phyloP scores from a whole-genome alignment of 768 basidiomycete genomes.

The Candolleomyces efflorescens region DNA sequence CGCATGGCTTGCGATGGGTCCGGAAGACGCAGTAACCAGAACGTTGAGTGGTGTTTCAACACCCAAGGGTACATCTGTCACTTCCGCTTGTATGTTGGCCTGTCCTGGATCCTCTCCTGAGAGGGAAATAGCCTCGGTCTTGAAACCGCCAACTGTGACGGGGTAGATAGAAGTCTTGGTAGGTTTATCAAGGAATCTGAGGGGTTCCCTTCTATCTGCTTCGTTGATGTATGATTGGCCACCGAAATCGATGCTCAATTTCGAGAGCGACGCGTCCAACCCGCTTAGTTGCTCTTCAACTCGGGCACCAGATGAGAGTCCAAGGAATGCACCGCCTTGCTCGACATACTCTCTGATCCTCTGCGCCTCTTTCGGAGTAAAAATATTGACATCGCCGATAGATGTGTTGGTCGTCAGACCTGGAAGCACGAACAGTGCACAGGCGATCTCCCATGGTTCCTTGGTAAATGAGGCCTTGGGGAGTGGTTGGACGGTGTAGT shows the following conservation, averaged over 20 bases:
- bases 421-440: constrained; percentile 15
- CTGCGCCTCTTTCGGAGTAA: constrained; percentile 5
- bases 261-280: background rate
- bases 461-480: constrained; percentile 8
- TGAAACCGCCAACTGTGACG: background rate
- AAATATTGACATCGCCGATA: constrained; percentile 3
- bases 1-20: constrained; percentile 1
- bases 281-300: constrained; percentile 2
- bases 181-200: constrained; percentile 10
- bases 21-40: background rate
- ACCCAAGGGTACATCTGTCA: constrained; percentile 1
- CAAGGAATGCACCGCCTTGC: constrained; percentile 12
- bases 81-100: constrained; percentile 1
- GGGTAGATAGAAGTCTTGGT: constrained; percentile 4
- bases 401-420: background rate
- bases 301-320: constrained; percentile 8
- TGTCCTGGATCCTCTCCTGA: background rate
- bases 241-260: constrained; percentile 1
- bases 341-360: constrained; percentile 12
- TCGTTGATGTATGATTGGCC: background rate
- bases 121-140: background rate
- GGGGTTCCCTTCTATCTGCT: background rate
- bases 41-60: background rate
- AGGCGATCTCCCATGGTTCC: constrained; percentile 13
- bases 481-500: constrained; percentile 13